These are phyloP conservation scores for Isatis tinctoria DNA, from an alignment of 345 rosid species.

Conservation along the genomic window DNA sequence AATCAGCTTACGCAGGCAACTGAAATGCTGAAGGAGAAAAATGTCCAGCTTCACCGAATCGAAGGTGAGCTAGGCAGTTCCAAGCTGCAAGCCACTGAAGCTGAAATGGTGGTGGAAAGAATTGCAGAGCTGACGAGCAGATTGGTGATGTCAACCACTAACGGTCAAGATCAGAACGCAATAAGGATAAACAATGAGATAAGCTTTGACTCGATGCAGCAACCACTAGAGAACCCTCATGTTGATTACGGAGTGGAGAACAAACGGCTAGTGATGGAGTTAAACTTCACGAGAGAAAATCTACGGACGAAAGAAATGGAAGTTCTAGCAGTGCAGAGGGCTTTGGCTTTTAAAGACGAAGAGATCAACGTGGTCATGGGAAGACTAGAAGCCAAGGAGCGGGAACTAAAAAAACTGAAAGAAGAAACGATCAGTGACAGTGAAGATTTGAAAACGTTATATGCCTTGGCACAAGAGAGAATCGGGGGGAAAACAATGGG, in stretches of 20 bases:
- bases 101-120: conserved; percentile 55
- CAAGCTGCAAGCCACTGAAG: conserved; percentile 54
- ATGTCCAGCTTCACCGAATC: conserved; percentile 45
- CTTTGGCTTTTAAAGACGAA: conserved; percentile 54
- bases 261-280: conserved; percentile 60
- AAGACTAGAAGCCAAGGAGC: conserved; percentile 49
- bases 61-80: conserved; percentile 53
- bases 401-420: conserved; percentile 51
- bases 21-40: conserved; percentile 63
- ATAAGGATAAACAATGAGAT: conserved; percentile 14
- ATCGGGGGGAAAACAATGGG: conserved; percentile 58
- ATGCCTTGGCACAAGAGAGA: conserved; percentile 64
- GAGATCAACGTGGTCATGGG: conserved; percentile 48
- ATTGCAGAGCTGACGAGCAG: conserved; percentile 60
- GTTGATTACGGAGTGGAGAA: conserved; percentile 45
- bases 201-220: conserved; percentile 32
- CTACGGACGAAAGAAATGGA: conserved; percentile 68
- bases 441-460: conserved; percentile 55
- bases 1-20: conserved; percentile 57
- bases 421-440: conserved; percentile 59
- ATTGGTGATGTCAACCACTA: conserved; percentile 44
- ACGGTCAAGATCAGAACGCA: conserved; percentile 28
- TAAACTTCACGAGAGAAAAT: conserved; percentile 50
- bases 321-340: conserved; percentile 55
- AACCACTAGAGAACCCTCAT: conserved; percentile 25